Evolutionary conservation across 2,329 filamentous ascomycete genomes (phyloP), one percentile per base, ranked within the genome.

Genomic region (Xylariaceae sp.): DNA sequence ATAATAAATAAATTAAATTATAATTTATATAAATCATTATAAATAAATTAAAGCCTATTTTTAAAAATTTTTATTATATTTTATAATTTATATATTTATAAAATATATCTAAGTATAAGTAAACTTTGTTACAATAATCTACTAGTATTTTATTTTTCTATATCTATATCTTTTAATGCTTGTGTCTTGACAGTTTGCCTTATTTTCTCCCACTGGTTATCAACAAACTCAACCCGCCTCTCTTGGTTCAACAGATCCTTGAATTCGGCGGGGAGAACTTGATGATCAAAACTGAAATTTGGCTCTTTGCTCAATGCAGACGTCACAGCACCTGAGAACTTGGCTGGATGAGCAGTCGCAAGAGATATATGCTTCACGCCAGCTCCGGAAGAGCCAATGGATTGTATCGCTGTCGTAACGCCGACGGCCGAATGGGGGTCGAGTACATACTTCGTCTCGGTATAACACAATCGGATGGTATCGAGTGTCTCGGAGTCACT

Each of bases 371-470:
- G 86, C n/a, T 68, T 74, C 42, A 83, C 69, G 14, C 71, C 71
- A 22, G 68, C 69, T 11, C 71, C 71, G 22, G 69, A 49, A 11
- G 80, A 74, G 35, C 71, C 63, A 25, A 87, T 75, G 3, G 88
- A 90, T 47, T 90, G 78, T 44, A 82, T 64, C 0, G 91, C 79
- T 1, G 88, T 91, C 16, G 85, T 77, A 32, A 96, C 77, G 45
- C 91, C 93, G 37, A 98, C 86, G 2, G 93, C 89, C 0, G 89
- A 84, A 71, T 98, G 93, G 1, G 93, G 93, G 64, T 98, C 93
- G 1, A 97, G 80, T 34, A 97, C 79, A 68, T 97, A 97, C 47
- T 57, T 57, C 22, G 65, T 55, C 37, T 63, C 60, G 33, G 60
- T 58, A 66, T 83, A 85, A 49, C 75, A 73, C 11, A 66, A 61